Conservation (phyloP, 495 filamentous ascomycete genomes). For the Margaritispora aquatica region DNA sequence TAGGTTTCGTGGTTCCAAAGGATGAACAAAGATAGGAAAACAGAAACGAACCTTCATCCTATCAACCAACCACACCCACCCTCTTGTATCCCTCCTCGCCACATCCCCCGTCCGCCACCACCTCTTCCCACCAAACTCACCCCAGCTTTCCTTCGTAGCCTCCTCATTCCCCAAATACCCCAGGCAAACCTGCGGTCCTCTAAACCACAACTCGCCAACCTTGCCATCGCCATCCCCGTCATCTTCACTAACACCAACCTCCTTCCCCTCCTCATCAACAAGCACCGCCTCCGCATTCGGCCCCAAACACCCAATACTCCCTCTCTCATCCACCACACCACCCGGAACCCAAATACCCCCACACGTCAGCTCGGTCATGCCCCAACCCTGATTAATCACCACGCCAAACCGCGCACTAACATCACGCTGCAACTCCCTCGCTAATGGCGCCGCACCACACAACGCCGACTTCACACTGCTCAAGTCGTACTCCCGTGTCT, state of each 20-base stretch:
- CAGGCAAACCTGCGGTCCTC: constrained; percentile 57
- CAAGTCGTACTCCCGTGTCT: constrained; percentile 71
- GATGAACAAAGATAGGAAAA: no score
- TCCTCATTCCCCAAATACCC: constrained; percentile 57
- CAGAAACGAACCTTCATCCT: constrained; percentile 44
- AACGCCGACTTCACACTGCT: constrained; percentile 72
- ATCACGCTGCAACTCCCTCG: constrained; percentile 68
- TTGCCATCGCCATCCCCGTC: no score
- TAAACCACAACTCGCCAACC: constrained; percentile 65
- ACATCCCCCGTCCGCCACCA: constrained; percentile 65
- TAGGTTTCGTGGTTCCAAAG: no score
- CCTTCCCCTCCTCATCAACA: constrained; percentile 31
- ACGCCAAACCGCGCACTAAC: constrained; percentile 66
- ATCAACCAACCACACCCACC: constrained; percentile 56
- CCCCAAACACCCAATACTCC: constrained; percentile 70
- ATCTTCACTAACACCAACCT: constrained; percentile 45
- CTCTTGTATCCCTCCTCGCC: constrained; percentile 48
- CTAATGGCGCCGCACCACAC: constrained; percentile 82
- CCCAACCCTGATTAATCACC: constrained; percentile 55
- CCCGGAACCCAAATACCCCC: constrained; percentile 22
- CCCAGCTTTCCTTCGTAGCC: constrained; percentile 47
- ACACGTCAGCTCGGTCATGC: constrained; percentile 44
- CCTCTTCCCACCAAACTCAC: constrained; percentile 51
- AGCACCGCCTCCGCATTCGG: constrained; percentile 80
- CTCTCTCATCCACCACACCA: constrained; percentile 68